These are phyloP conservation scores for Aspergillus avenaceus DNA, from an alignment of 495 filamentous ascomycete genomes.

Conservation along the genomic window DNA sequence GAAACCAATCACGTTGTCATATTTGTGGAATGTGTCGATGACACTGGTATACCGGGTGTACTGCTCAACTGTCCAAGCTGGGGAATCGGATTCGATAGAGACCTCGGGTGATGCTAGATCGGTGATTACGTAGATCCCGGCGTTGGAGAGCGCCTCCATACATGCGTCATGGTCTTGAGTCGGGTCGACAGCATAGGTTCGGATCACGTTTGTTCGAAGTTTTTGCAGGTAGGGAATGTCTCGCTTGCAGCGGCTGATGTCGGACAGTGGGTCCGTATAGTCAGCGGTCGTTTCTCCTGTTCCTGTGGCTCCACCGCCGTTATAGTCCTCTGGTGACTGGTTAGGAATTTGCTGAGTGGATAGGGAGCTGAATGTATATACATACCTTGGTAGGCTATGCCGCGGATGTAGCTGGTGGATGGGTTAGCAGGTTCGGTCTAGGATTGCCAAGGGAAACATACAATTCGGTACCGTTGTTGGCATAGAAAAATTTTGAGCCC, in stretches of 20 bases:
- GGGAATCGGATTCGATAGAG: slow-evolving; percentile 77
- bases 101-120: slow-evolving; percentile 74
- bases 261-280: slow-evolving; percentile 66
- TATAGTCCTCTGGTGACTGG: slow-evolving; percentile 39
- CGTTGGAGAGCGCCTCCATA: slow-evolving; percentile 74
- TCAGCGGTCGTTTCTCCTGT: slow-evolving; percentile 24
- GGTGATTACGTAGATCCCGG: slow-evolving; percentile 88
- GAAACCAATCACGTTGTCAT: slow-evolving; percentile 86
- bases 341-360: slow-evolving; percentile 5
- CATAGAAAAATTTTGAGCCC: slow-evolving; percentile 75
- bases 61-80: slow-evolving; percentile 69
- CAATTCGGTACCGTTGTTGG: slow-evolving; percentile 58
- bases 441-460: not conserved
- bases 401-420: slow-evolving; percentile 60
- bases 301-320: slow-evolving; percentile 7
- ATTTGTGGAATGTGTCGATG: slow-evolving; percentile 69
- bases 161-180: slow-evolving; percentile 67
- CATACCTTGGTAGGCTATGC: slow-evolving; percentile 78
- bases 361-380: not conserved
- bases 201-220: slow-evolving; percentile 80
- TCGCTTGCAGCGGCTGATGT: slow-evolving; percentile 61
- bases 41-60: slow-evolving; percentile 75
- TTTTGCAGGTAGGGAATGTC: slow-evolving; percentile 74
- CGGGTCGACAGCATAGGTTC: slow-evolving; percentile 87
- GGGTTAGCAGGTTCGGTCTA: not conserved